phyloP scores from a whole-genome alignment of 345 rosid genomes.

The Eucalyptus regnans region DNA sequence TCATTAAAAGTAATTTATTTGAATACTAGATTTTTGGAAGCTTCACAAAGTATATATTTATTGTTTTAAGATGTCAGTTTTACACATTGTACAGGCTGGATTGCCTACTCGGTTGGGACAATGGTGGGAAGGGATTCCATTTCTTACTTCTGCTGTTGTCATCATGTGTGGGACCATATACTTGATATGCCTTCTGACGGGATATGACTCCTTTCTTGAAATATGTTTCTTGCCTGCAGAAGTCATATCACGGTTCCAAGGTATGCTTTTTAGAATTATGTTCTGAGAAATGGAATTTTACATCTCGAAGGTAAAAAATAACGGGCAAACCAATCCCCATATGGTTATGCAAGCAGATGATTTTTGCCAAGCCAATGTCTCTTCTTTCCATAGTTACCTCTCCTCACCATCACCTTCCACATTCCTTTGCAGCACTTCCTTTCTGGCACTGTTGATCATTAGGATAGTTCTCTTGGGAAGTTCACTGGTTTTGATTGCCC shows the following conservation, averaged over 20 bases:
- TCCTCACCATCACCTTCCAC: background rate
- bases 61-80: background rate
- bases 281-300: background rate
- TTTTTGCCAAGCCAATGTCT: background rate
- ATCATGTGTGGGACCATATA: conserved; percentile 61
- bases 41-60: background rate
- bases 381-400: background rate
- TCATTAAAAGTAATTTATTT: background rate
- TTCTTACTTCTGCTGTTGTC: conserved; percentile 68
- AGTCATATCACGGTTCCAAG: conserved; percentile 61
- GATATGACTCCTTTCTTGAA: conserved; percentile 80
- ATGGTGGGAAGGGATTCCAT: conserved; percentile 93
- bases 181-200: conserved; percentile 64
- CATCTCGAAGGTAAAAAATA: background rate
- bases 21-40: background rate
- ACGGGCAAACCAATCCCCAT: background rate
- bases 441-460: background rate
- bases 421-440: background rate
- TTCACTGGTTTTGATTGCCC: background rate
- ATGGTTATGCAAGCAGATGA: background rate
- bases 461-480: background rate
- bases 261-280: conserved; percentile 14
- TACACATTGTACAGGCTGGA: conserved; percentile 46
- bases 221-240: conserved; percentile 89
- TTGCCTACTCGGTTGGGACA: conserved; percentile 59